A percentile compares a stretch with the other conserved stretches of the same genome.
These are phyloP conservation scores for Trypanosoma vivax DNA, from an alignment of 208 protist genomes.

Conservation along the genomic window DNA sequence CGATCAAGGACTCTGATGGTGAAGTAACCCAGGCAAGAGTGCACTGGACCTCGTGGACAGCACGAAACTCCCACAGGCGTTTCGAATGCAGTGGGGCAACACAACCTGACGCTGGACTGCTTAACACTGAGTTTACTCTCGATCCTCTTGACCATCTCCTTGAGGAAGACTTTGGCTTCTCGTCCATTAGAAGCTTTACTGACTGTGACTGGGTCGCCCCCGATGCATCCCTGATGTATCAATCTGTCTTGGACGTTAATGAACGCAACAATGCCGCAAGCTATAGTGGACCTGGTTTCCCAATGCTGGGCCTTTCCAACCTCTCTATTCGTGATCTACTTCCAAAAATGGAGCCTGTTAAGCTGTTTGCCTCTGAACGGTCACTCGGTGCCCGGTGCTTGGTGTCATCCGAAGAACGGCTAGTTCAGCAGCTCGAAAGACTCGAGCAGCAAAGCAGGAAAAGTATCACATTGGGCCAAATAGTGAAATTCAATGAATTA, in stretches of 20 bases:
- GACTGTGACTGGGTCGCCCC: not conserved
- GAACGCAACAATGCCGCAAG: not conserved
- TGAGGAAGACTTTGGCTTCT: slow-evolving; percentile 3
- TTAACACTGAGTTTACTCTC: no score
- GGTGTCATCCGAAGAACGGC: no score
- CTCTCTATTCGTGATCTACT: not conserved
- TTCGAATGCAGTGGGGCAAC: no score
- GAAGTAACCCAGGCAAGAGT: no score
- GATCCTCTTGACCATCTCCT: not conserved
- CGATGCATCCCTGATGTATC: slow-evolving; percentile 3
- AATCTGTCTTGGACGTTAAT: not conserved
- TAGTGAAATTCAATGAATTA: not conserved
- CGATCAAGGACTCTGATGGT: no score
- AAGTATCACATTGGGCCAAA: not conserved
- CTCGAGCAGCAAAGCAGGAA: not conserved
- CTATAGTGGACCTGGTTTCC: not conserved
- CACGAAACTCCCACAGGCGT: no score
- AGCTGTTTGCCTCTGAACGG: no score
- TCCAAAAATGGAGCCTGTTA: no score
- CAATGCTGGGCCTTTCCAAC: not conserved
- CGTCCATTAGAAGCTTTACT: not conserved
- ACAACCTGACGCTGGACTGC: no score
- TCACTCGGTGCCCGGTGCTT: no score
- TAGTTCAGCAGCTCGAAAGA: no score
- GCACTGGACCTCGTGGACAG: no score